phyloP scores from a whole-genome alignment of 1,284 basidiomycete genomes.

The Xerocomus amazonicus region DNA sequence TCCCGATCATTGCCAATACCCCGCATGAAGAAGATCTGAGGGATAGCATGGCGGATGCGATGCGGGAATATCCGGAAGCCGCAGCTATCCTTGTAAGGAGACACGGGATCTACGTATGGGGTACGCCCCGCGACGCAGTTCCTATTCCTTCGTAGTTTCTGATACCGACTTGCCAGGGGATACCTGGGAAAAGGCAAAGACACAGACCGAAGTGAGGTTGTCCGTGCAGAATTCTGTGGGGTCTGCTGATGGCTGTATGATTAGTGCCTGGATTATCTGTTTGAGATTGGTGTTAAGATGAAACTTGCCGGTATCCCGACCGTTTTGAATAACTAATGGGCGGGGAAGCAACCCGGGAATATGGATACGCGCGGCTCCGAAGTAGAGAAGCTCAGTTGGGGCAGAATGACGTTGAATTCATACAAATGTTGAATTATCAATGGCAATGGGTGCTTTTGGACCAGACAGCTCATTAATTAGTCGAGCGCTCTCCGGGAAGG shows the following conservation, averaged over 20 bases:
- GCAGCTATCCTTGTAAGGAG: constrained; percentile 76
- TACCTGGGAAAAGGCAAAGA: constrained; percentile 87
- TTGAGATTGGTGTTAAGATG: constrained; percentile 84
- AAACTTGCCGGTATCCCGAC: constrained; percentile 55
- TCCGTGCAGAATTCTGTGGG: background rate
- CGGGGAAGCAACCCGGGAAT: background rate
- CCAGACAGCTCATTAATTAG: constrained; percentile 6
- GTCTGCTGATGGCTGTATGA: background rate
- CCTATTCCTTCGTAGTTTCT: background rate
- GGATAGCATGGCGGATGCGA: constrained; percentile 80
- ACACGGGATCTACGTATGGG: constrained; percentile 85
- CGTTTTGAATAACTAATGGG: constrained; percentile 30
- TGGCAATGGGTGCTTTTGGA: background rate
- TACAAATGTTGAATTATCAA: background rate
- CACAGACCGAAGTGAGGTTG: constrained; percentile 65
- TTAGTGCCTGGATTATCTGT: constrained; percentile 82
- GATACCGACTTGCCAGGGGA: constrained; percentile 40
- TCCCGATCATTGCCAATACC: constrained; percentile 88
- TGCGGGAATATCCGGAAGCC: constrained; percentile 74
- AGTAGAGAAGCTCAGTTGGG: background rate
- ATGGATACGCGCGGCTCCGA: constrained; percentile 2
- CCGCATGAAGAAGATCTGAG: constrained; percentile 84
- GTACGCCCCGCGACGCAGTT: constrained; percentile 37
- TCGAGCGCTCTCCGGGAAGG: background rate
- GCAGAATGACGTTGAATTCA: constrained; percentile 1